phyloP scores from a whole-genome alignment of 345 rosid species.

The Corymbia maculata region DNA sequence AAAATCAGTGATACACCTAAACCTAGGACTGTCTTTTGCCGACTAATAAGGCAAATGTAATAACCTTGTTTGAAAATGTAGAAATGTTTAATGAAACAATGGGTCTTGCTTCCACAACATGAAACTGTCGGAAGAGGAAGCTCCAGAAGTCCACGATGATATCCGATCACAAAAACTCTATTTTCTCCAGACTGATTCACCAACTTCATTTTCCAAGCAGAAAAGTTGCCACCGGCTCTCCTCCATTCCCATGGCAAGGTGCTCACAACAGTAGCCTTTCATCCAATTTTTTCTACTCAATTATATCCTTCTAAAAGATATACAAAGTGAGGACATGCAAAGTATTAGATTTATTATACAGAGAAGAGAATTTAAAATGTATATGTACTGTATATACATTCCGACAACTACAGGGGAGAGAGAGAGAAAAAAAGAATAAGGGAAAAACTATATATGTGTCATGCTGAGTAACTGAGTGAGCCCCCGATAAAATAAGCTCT shows the following conservation, averaged over 20 bases:
- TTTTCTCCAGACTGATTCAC: background rate
- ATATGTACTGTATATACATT: background rate
- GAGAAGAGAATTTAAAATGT: background rate
- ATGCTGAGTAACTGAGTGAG: background rate
- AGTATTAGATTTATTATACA: background rate
- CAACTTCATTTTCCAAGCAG: background rate
- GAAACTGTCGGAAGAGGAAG: background rate
- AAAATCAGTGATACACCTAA: background rate
- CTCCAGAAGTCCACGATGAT: background rate
- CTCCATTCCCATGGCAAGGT: background rate
- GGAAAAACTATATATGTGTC: background rate
- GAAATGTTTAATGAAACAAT: background rate
- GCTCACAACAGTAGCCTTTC: background rate
- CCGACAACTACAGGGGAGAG: background rate
- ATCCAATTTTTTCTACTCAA: background rate
- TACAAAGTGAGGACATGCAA: background rate
- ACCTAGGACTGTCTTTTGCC: background rate
- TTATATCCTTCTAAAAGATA: background rate
- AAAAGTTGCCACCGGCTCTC: background rate
- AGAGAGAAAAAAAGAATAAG: background rate
- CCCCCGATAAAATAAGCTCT: background rate
- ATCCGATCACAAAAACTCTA: background rate
- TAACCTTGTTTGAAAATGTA: background rate
- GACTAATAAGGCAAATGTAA: background rate
- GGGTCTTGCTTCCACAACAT: background rate